phyloP scores from a whole-genome alignment of 2,329 filamentous ascomycete species.

The Pseudocercospora vitis region DNA sequence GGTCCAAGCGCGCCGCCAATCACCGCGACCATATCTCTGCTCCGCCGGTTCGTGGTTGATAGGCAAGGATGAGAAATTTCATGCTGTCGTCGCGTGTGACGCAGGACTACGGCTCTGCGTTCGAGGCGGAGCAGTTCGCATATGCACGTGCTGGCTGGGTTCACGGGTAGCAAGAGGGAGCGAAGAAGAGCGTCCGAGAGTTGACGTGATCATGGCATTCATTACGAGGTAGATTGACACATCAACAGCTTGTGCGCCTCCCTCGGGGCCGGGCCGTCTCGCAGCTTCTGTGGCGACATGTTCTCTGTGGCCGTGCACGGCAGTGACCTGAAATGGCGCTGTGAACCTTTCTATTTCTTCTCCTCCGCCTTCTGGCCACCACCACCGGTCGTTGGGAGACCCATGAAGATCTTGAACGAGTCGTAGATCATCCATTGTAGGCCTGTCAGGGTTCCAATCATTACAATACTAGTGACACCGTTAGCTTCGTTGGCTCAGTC shows the following conservation, averaged over 20 bases:
- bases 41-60: slow-evolving; percentile 7
- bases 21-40: background rate
- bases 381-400: slow-evolving; percentile 76
- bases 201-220: slow-evolving; percentile 1
- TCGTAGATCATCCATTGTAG: slow-evolving; percentile 71
- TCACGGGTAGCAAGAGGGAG: too few relatives aligned
- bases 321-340: too few relatives aligned
- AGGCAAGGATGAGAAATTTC: background rate
- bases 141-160: too few relatives aligned
- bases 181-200: background rate
- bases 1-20: slow-evolving; percentile 7
- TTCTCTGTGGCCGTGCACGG: background rate
- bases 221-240: background rate
- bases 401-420: slow-evolving; percentile 54
- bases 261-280: background rate
- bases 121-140: too few relatives aligned
- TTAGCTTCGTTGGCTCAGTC: background rate
- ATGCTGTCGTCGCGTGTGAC: background rate
- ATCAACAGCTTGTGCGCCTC: background rate
- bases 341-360: slow-evolving; percentile 15
- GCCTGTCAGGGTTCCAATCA: slow-evolving; percentile 75
- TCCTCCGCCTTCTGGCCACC: slow-evolving; percentile 14
- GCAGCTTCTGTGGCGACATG: background rate
- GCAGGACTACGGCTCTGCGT: background rate
- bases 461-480: slow-evolving; percentile 64